Base-by-base conservation (phyloP, 169 alveolate genomes). In the Plasmodium ovale region DNA sequence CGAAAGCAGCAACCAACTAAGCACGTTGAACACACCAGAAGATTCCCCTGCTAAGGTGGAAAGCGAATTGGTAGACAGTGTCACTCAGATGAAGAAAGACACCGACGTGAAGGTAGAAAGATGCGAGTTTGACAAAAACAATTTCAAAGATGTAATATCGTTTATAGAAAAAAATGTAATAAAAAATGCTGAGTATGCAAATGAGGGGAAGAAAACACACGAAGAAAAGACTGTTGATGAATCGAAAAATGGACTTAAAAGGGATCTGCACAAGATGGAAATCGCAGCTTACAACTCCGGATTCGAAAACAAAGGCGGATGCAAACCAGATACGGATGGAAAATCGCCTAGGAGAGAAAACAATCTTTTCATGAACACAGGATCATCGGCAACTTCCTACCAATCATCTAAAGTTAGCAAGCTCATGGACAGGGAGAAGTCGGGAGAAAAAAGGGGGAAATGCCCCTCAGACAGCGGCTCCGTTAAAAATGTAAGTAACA, bases 161-260 rank as follows among this genome's bases (percentile, higher is more conserved):
- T 74, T 74, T 62, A 74, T 74, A 7, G 88, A 74, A 54, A 14
- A 74, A 37, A 74, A 74, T 65, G 88, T 74, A 35, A 74, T 74
- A 27, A 74, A 74, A 74, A 74, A 74, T 60, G 39, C 70, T 2
- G 72, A 54, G n/a, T 21, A 70, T 33, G 10, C 62, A 29, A 25
- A 16, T 64, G 10, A 37, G 47, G 44, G 54, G 23, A 35, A 21
- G 21, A 74, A 72, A 39, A 25, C 3, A n/a, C n/a, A n/a, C n/a
- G n/a, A n/a, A n/a, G n/a, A n/a, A n/a, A n/a, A n/a, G n/a, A n/a
- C n/a, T n/a, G n/a, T n/a, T 72, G 1, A 27, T 33, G 53, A 72
- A 59, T n/a, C n/a, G 12, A 21, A 3, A 10, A 44, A 72, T 3
- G n/a, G n/a, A 3, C n/a, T n/a, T n/a, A n/a, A n/a, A n/a, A n/a